Percentiles rank a stretch among this genome's conserved stretches.
Evolutionary conservation across 345 rosid genomes (phyloP).

Genomic region (Syzygium aqueum): DNA sequence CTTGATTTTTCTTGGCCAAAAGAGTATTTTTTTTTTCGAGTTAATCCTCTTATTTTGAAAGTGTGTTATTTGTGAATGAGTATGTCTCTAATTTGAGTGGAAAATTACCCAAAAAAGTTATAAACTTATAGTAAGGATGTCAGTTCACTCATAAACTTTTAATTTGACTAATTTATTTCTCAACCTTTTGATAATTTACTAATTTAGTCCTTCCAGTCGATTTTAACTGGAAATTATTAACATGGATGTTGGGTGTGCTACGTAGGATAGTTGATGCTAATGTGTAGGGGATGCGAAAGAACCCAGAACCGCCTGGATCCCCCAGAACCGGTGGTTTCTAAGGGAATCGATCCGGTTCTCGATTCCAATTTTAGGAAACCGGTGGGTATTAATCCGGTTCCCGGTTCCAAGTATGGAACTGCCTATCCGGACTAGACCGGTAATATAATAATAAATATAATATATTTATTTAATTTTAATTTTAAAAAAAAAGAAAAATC

Average conservation of each 20-base stretch:
- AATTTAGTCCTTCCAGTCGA: neutral
- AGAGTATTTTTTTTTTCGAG: neutral
- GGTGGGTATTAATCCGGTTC: no score
- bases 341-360: no score
- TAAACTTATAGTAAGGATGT: neutral
- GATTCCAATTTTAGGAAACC: no score
- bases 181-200: neutral
- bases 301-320: no score
- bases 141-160: neutral
- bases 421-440: no score
- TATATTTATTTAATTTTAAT: no score
- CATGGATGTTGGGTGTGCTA: rapidly evolving
- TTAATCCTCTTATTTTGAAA: neutral
- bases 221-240: neutral
- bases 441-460: no score
- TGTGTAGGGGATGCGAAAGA: neutral
- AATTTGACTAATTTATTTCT: neutral
- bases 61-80: neutral
- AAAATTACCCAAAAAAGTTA: neutral
- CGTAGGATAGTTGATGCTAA: rapidly evolving
- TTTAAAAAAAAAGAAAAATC: no score
- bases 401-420: no score
- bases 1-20: neutral
- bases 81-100: neutral
- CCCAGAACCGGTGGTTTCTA: no score